These are phyloP conservation scores for Tympanopsis confertula DNA, from an alignment of 2,329 filamentous ascomycete species.

Conservation along the genomic window DNA sequence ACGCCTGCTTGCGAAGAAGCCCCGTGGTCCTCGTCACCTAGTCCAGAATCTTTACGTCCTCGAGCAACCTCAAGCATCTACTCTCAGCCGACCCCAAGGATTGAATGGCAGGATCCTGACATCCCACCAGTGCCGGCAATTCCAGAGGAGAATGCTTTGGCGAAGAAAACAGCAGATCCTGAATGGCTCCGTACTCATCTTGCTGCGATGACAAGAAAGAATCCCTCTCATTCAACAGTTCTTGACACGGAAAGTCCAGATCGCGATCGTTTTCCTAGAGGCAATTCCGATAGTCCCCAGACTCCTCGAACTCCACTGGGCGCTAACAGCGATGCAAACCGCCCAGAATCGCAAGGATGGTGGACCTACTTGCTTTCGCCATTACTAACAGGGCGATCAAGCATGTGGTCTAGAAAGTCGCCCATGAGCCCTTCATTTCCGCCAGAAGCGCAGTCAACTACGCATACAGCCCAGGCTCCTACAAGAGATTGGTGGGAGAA, in stretches of 20 bases:
- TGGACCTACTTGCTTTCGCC: conserved; percentile 33
- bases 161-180: conserved; percentile 6
- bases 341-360: conserved; percentile 32
- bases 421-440: not conserved
- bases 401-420: conserved; percentile 19
- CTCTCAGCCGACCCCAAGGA: conserved; percentile 4
- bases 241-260: too few relatives aligned
- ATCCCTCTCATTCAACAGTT: too few relatives aligned
- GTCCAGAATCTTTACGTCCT: conserved; percentile 2
- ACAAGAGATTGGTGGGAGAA: conserved; percentile 14
- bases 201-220: too few relatives aligned
- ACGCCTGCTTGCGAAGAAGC: conserved; percentile 27
- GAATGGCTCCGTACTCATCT: too few relatives aligned
- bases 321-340: conserved; percentile 2
- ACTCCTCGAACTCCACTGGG: not conserved
- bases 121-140: conserved; percentile 26
- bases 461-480: conserved; percentile 5
- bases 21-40: conserved; percentile 17
- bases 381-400: conserved; percentile 22
- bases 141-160: conserved; percentile 10
- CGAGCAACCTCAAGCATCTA: not conserved
- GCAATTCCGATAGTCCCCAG: too few relatives aligned
- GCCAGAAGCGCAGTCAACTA: conserved; percentile 4
- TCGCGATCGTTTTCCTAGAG: too few relatives aligned
- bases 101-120: conserved; percentile 7